Evolutionary conservation across 2,329 filamentous ascomycete genomes (phyloP), one percentile per base, ranked within the genome.

Genomic region (Rhytidhysteron rufulum): DNA sequence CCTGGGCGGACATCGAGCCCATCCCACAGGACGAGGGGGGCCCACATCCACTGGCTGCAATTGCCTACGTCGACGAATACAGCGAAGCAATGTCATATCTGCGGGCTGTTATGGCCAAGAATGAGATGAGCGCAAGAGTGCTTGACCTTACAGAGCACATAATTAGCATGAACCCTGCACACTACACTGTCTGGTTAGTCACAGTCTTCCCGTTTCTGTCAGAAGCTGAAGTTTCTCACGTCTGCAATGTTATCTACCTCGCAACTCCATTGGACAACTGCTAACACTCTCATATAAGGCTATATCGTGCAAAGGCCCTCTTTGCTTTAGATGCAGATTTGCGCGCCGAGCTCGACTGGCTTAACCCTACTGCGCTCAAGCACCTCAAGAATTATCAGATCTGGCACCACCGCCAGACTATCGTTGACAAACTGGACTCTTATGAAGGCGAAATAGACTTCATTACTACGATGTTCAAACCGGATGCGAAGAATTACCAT

Each of bases 371-470:
- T 20, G 87, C 91, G 9, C 73, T 95, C 38, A 75, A 80, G 42
- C 85, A 95, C 63, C 82, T 94, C 57, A 98, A 98, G 68, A 98
- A 97, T 71, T 98, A 98, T 71, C 93, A 98, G 69, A 98, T 98
- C 65, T 98, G 93, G 78, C 67, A 86, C 79, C 71, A 83, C 69
- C 63, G 77, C 52, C 62, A 82, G 73, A 62, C 69, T 63, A 74
- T 70, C 65, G 77, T 70, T 45, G 82, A 72, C 53, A 74, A 74
- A 42, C 70, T 79, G 11, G 72, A 62, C 15, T 75, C 88, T 38
- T 80, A 79, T 9, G 63, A 73, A 4, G 79, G 78, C 3, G 93
- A 98, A 68, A 73, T 77, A 16, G 74, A 74, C 11, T 97, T 97
- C 63, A 78, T 96, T 44, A 77, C 75, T 43, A 68, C 75, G 34